Percentiles rank a stretch among this genome's conserved stretches.
These are phyloP conservation scores for Inga leiocalycina DNA, from an alignment of 306 rosid species.

Conservation along the genomic window DNA sequence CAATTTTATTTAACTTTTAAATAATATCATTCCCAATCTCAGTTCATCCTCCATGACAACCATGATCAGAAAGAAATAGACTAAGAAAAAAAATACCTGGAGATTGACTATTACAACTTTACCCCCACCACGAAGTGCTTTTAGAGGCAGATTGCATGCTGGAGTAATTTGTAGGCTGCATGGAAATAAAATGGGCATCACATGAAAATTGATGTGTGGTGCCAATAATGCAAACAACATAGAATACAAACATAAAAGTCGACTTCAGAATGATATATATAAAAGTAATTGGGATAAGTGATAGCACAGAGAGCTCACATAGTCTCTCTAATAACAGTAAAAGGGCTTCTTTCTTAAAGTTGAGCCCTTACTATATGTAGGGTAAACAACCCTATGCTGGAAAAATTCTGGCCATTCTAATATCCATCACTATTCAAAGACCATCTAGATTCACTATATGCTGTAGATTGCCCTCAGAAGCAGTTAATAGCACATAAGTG, in stretches of 20 bases:
- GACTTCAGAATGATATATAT: neutral
- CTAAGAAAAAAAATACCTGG: conserved; percentile 59
- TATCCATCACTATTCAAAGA: no score
- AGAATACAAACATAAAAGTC: conserved; percentile 1
- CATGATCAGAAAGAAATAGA: conserved; percentile 5
- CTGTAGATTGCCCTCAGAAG: no score
- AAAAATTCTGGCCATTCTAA: neutral
- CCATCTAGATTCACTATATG: no score
- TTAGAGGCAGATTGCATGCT: conserved; percentile 96
- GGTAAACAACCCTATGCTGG: neutral
- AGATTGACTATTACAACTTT: conserved; percentile 94
- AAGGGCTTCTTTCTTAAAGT: neutral
- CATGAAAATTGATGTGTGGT: conserved; percentile 16
- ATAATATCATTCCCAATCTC: neutral
- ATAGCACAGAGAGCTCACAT: neutral
- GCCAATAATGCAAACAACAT: conserved; percentile 23
- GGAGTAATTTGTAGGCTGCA: conserved; percentile 98
- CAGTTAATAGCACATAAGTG: no score
- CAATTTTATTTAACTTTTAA: neutral
- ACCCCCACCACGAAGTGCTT: conserved; percentile 94
- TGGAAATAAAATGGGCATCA: conserved; percentile 4
- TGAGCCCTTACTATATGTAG: neutral
- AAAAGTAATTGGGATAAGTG: neutral
- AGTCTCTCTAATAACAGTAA: neutral
- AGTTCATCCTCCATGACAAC: neutral